phyloP scores from a whole-genome alignment of 768 basidiomycete species.

The Guyanaporus albipodus region DNA sequence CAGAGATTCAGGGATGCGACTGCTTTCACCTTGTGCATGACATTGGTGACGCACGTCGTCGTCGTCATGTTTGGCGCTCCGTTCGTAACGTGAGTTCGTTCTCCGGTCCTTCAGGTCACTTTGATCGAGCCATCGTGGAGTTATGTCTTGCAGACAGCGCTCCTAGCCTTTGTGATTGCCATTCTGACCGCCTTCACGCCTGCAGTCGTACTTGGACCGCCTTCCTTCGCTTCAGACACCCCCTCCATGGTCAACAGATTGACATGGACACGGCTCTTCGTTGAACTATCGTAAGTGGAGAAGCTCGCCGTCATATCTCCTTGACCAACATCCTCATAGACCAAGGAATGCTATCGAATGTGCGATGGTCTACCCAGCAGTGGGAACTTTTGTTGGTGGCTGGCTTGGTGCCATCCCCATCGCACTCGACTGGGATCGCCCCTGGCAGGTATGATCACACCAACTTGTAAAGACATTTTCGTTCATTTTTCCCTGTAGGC shows the following conservation, averaged over 20 bases:
- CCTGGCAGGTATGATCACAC: conserved; percentile 80
- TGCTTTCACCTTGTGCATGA: conserved; percentile 46
- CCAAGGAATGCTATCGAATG: conserved; percentile 67
- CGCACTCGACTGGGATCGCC: conserved; percentile 94
- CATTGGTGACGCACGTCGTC: conserved; percentile 45
- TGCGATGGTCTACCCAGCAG: conserved; percentile 72
- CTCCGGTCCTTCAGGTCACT: background rate
- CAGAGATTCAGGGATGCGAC: conserved; percentile 53
- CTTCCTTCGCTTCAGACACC: conserved; percentile 42
- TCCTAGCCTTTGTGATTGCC: conserved; percentile 66
- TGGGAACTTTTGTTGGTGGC: conserved; percentile 67
- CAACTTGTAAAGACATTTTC: background rate
- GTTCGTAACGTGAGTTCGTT: conserved; percentile 44
- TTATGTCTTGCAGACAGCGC: conserved; percentile 54
- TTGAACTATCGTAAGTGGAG: conserved; percentile 68
- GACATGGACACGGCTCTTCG: conserved; percentile 78
- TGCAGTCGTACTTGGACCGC: conserved; percentile 63
- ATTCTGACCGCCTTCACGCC: conserved; percentile 63
- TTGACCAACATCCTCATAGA: conserved; percentile 30
- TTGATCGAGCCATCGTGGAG: conserved; percentile 31
- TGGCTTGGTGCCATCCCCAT: conserved; percentile 85
- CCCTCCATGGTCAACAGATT: conserved; percentile 51
- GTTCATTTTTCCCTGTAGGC: conserved; percentile 43
- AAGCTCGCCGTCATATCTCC: background rate
- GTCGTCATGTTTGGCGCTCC: conserved; percentile 77